These are phyloP conservation scores for Leptoxyphium fumago DNA, from an alignment of 2,329 filamentous ascomycete species.

Conservation along the genomic window DNA sequence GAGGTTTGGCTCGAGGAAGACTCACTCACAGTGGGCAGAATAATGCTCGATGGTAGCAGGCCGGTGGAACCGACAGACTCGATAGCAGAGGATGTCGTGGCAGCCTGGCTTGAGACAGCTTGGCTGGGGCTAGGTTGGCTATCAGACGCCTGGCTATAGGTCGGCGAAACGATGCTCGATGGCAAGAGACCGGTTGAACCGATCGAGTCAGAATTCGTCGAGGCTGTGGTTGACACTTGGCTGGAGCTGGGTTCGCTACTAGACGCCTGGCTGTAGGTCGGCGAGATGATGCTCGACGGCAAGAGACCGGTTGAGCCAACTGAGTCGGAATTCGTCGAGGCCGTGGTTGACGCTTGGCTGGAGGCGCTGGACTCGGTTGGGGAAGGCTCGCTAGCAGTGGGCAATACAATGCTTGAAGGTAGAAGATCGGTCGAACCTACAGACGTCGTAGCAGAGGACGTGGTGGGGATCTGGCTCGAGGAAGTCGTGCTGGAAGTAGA, in stretches of 20 bases:
- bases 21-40: not conserved
- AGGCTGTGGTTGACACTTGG: too few species aligned
- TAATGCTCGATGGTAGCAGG: constrained; percentile 4
- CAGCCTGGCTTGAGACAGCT: too few species aligned
- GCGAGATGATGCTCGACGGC: not conserved
- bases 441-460: not conserved
- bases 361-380: not conserved
- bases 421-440: constrained; percentile 5
- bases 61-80: constrained; percentile 3
- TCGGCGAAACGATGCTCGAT: not conserved
- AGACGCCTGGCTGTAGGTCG: not conserved
- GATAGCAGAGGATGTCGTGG: not conserved
- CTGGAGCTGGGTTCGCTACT: not conserved
- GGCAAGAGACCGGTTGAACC: constrained; percentile 6
- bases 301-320: constrained; percentile 5
- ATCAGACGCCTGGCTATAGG: not conserved
- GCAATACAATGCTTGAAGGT: constrained; percentile 3
- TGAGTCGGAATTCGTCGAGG: too few species aligned
- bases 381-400: not conserved
- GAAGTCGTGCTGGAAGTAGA: too few species aligned
- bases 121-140: too few species aligned
- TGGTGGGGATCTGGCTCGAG: too few species aligned
- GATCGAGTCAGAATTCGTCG: not conserved
- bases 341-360: too few species aligned
- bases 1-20: not conserved